phyloP scores from a whole-genome alignment of 768 basidiomycete species.

The Boletellus emodensis region DNA sequence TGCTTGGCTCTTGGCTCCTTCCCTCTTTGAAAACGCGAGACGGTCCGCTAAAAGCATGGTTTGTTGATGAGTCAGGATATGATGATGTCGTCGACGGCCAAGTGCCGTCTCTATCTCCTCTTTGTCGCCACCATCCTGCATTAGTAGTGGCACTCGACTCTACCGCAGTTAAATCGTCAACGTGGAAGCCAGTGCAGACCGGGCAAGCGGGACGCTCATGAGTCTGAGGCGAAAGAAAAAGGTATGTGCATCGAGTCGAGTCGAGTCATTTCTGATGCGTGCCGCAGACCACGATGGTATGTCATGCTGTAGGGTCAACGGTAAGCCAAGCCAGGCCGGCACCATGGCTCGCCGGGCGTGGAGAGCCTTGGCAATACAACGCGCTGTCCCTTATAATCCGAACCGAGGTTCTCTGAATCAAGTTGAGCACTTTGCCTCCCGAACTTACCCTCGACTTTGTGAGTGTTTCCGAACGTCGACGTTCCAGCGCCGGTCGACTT shows the following conservation, averaged over 20 bases:
- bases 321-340: conserved; percentile 11
- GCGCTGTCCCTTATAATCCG: conserved; percentile 5
- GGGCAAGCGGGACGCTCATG: background rate
- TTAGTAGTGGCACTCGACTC: no score
- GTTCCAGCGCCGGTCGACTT: background rate
- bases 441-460: conserved; percentile 1
- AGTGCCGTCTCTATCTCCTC: background rate
- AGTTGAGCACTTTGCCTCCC: background rate
- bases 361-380: background rate
- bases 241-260: background rate
- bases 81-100: background rate
- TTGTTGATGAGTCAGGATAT: background rate
- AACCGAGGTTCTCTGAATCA: background rate
- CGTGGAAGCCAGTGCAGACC: background rate
- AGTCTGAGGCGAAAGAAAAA: background rate
- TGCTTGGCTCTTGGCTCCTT: conserved; percentile 9
- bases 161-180: background rate
- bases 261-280: conserved; percentile 5
- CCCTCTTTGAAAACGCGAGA: background rate
- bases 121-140: no score
- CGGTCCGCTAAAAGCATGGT: background rate
- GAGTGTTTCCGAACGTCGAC: background rate
- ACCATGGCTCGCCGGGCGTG: background rate
- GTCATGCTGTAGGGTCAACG: background rate
- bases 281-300: conserved; percentile 1